phyloP scores from a whole-genome alignment of 75 land plant species.

The Selaginella tamariscina region DNA sequence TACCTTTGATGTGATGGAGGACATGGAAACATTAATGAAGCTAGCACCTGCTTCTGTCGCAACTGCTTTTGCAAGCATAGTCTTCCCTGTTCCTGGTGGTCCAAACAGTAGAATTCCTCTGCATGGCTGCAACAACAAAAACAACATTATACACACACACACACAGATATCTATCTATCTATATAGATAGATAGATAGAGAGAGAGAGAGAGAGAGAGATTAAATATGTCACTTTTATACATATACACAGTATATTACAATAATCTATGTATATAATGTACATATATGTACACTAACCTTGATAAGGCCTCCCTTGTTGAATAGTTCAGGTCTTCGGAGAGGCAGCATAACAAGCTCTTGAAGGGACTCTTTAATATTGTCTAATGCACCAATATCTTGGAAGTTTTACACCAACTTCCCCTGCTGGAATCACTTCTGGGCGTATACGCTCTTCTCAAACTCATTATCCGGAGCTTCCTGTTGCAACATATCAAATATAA shows the following conservation, averaged over 20 bases:
- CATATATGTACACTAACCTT: constrained; percentile 25
- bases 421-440: constrained; percentile 81
- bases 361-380: constrained; percentile 67
- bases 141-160: too few species aligned
- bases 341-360: constrained; percentile 89
- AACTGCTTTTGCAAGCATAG: constrained; percentile 89
- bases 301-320: constrained; percentile 56
- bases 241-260: too few species aligned
- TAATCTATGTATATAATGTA: too few species aligned
- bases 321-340: constrained; percentile 68
- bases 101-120: constrained; percentile 80
- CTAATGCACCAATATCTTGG: constrained; percentile 72
- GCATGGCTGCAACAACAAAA: constrained; percentile 45
- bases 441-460: constrained; percentile 89
- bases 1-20: constrained; percentile 81
- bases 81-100: constrained; percentile 90
- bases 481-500: neutral
- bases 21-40: constrained; percentile 89
- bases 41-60: constrained; percentile 90
- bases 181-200: too few species aligned
- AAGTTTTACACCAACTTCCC: constrained; percentile 65
- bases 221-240: neutral
- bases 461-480: constrained; percentile 84
- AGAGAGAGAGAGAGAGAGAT: constrained; percentile 1
- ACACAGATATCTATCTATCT: too few species aligned